A percentile compares a stretch with the other conserved stretches of the same genome.
Conservation (phyloP, 345 rosid genomes). For the Laguncularia racemosa region DNA sequence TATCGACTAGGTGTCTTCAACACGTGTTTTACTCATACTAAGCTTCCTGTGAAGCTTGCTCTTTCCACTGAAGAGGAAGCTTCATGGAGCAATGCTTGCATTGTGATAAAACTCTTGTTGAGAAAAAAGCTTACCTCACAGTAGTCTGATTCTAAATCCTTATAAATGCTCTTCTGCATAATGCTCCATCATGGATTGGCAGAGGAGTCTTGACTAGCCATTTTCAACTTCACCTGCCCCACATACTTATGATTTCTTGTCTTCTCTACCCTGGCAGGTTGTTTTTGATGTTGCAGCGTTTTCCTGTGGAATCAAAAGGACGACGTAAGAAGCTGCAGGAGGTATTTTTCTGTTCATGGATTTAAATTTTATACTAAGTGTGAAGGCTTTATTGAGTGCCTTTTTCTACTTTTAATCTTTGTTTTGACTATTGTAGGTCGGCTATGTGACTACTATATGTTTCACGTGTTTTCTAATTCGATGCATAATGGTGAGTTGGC, state of each 20-base stretch:
- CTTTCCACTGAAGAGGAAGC: no score
- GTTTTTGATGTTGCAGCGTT: constrained; percentile 85
- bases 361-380: background rate
- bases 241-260: background rate
- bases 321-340: constrained; percentile 88
- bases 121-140: no score
- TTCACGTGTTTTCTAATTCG: constrained; percentile 84
- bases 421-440: constrained; percentile 53
- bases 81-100: no score
- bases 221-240: no score
- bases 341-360: constrained; percentile 25
- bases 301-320: constrained; percentile 95
- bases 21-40: no score
- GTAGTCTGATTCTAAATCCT: no score
- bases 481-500: constrained; percentile 71
- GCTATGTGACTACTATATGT: constrained; percentile 88
- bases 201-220: no score
- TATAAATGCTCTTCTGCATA: no score
- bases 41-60: no score
- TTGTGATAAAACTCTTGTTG: no score
- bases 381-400: background rate
- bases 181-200: no score
- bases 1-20: no score
- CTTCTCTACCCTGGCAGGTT: constrained; percentile 44
- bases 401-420: background rate